Percentiles rank a stretch among this genome's conserved stretches.
Evolutionary conservation across 768 basidiomycete genomes (phyloP).

Genomic region (Tylopilus sp.): DNA sequence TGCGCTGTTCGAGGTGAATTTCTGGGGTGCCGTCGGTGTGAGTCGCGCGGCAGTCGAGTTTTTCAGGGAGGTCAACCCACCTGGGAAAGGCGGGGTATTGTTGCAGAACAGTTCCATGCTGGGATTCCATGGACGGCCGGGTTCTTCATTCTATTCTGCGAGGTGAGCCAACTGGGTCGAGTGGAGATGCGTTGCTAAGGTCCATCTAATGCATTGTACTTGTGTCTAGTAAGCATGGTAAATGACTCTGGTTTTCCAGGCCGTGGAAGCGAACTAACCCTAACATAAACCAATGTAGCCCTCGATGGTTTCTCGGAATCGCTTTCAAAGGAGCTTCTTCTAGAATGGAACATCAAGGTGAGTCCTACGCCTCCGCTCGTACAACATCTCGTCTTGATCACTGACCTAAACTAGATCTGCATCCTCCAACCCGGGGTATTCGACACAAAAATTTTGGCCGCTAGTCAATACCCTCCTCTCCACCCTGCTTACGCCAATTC

Average conservation of each 20-base stretch:
- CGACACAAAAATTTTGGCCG: slow-evolving; percentile 7
- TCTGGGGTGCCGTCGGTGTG: slow-evolving; percentile 15
- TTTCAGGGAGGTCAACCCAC: slow-evolving; percentile 34
- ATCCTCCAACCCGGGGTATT: slow-evolving; percentile 20
- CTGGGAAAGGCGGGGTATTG: slow-evolving; percentile 11
- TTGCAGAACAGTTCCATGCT: slow-evolving; percentile 12
- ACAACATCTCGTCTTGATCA: background rate
- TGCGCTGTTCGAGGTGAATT: slow-evolving; percentile 34
- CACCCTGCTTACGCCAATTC: slow-evolving; percentile 11
- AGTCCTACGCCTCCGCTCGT: background rate
- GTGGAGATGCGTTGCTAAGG: background rate
- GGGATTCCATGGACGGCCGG: slow-evolving; percentile 1
- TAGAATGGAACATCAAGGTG: slow-evolving; percentile 20
- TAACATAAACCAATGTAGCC: background rate
- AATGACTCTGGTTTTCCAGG: background rate
- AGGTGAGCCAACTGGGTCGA: background rate
- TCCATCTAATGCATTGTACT: background rate
- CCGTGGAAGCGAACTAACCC: background rate
- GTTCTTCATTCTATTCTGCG: slow-evolving; percentile 10
- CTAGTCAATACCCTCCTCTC: background rate
- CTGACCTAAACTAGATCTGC: slow-evolving; percentile 6
- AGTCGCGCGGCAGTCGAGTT: slow-evolving; percentile 23
- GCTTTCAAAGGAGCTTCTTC: slow-evolving; percentile 9
- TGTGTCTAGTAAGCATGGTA: slow-evolving; percentile 11
- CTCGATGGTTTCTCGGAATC: slow-evolving; percentile 11